Conservation (phyloP, 2,329 filamentous ascomycete genomes). For the Dendryphion nanum region DNA sequence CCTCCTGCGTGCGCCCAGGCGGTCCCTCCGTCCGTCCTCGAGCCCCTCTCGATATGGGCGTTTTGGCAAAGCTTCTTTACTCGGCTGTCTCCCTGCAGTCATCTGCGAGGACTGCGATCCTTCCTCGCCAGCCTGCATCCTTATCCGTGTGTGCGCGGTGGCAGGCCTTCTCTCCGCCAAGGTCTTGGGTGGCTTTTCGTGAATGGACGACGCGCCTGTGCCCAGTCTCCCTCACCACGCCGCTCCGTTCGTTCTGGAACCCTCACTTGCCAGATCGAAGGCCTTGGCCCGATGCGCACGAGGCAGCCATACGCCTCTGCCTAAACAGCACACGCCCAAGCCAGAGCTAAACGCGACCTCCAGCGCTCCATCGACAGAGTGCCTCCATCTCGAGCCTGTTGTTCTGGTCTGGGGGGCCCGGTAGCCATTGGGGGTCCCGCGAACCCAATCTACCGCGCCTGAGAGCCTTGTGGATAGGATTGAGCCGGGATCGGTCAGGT, state of each 20-base stretch:
- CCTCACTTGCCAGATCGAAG: constrained; percentile 28
- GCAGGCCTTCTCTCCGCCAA: constrained; percentile 31
- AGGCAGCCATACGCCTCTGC: no score
- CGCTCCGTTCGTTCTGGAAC: constrained; percentile 34
- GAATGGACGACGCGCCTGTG: constrained; percentile 21
- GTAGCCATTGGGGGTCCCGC: no score
- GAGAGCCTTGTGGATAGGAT: constrained; percentile 1
- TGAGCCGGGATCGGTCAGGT: constrained; percentile 5
- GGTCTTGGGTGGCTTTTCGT: constrained; percentile 38
- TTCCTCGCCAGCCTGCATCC: no score
- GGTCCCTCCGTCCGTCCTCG: no score
- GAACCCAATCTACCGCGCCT: not conserved
- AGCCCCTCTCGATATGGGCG: no score
- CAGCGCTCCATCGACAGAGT: no score
- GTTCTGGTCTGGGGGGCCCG: no score
- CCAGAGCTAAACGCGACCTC: not conserved
- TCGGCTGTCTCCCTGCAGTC: no score
- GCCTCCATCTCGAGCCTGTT: no score
- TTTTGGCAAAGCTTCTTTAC: constrained; percentile 31
- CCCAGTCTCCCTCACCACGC: constrained; percentile 24
- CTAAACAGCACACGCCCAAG: constrained; percentile 8
- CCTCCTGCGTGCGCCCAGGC: no score
- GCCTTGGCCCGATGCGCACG: constrained; percentile 31
- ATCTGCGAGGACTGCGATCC: no score
- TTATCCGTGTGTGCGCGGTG: constrained; percentile 17